Evolutionary conservation across 768 basidiomycete genomes (phyloP).

Genomic region (Hydnum rufescens): DNA sequence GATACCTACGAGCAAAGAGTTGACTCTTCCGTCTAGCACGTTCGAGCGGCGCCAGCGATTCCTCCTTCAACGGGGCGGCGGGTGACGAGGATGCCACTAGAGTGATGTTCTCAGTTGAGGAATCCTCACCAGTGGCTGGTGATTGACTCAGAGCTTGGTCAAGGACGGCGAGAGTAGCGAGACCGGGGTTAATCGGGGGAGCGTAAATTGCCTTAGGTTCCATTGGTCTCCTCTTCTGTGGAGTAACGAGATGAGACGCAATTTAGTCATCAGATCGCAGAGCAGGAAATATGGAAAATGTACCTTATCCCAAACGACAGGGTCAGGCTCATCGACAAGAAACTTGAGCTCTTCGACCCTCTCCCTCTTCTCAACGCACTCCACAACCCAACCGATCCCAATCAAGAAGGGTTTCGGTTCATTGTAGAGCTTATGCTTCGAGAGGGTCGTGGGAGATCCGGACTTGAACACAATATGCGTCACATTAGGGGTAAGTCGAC

Average conservation of each 20-base stretch:
- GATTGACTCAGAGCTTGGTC: too few species aligned
- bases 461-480: constrained; percentile 81
- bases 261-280: not conserved
- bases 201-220: constrained; percentile 36
- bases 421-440: constrained; percentile 49
- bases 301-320: constrained; percentile 44
- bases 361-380: constrained; percentile 51
- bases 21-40: constrained; percentile 33
- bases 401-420: constrained; percentile 58
- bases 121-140: too few species aligned
- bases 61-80: constrained; percentile 11
- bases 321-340: constrained; percentile 40
- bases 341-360: constrained; percentile 46
- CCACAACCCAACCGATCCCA: constrained; percentile 77
- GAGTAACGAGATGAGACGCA: not conserved
- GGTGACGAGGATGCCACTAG: not conserved
- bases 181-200: too few species aligned
- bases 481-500: constrained; percentile 47
- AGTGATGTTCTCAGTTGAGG: not conserved
- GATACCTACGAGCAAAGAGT: constrained; percentile 26
- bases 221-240: constrained; percentile 22
- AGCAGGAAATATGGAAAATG: constrained; percentile 4
- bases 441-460: constrained; percentile 52
- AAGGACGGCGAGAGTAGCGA: too few species aligned
- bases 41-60: constrained; percentile 48